A percentile compares a stretch with the other conserved stretches of the same genome.
These are phyloP conservation scores for Gamsiella multidivaricata DNA, from an alignment of 192 early-diverging fungal genomes.

Conservation along the genomic window DNA sequence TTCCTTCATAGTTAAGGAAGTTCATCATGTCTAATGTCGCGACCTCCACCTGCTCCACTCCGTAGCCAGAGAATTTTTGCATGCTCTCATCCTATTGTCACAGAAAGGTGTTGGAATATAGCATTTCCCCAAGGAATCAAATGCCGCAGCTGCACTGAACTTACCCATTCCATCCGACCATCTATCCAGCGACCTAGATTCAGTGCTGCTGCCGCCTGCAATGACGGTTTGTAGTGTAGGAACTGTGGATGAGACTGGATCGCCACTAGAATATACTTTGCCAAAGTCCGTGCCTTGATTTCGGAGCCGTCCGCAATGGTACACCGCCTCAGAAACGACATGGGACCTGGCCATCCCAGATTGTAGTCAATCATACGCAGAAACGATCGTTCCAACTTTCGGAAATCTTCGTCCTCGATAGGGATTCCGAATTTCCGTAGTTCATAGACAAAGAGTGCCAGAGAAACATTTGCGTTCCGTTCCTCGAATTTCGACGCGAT, in stretches of 20 bases:
- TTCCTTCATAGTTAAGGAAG: too few relatives aligned
- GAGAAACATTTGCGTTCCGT: constrained; percentile 68
- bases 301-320: constrained; percentile 89
- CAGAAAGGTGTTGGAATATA: too few relatives aligned
- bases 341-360: constrained; percentile 85
- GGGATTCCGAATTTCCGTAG: constrained; percentile 78
- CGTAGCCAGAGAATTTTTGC: too few relatives aligned
- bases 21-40: too few relatives aligned
- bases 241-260: constrained; percentile 85
- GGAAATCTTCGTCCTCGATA: constrained; percentile 80
- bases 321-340: constrained; percentile 90
- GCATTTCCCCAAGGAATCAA: constrained; percentile 53
- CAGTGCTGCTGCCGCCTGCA: constrained; percentile 80
- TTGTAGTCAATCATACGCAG: constrained; percentile 88
- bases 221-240: constrained; percentile 73
- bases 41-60: too few relatives aligned
- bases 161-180: constrained; percentile 69
- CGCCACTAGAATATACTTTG: constrained; percentile 96
- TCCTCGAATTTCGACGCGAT: constrained; percentile 96
- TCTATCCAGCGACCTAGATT: constrained; percentile 85
- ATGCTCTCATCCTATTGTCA: too few relatives aligned
- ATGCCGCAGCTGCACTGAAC: constrained; percentile 43
- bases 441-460: constrained; percentile 74
- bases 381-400: constrained; percentile 87
- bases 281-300: constrained; percentile 82